Base-by-base conservation (phyloP, 2,329 filamentous ascomycete species). In the Penicillium sp. region DNA sequence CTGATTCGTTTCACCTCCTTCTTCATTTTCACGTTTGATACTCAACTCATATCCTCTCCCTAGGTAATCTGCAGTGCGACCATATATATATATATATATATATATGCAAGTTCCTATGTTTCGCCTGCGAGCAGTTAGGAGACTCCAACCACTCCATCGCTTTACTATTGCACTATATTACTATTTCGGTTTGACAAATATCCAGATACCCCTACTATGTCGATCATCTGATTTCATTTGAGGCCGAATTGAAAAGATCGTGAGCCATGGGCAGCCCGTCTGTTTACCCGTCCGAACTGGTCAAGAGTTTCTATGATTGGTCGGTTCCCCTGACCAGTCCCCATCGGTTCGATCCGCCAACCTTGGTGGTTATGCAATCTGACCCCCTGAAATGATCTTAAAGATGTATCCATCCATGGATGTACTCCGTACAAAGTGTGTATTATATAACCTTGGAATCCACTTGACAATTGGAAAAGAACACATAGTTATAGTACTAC, bases 81-180 rank as follows among this genome's bases (percentile, higher is more conserved):
- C 27, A 56, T 37, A 48, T 48, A 35, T 48, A 17, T n/a, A 23
- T 54, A n/a, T n/a, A n/a, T n/a, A 56, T 37, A 48, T 48, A 35
- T 48, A 17, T n/a, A 23, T 54, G 51, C 33, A 45, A 38, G 21
- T 9, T 45, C 19, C 27, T 38, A 27, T 25, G 52, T 55, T 48
- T 54, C 35, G 38, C 31, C 41, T 56, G 53, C 53, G 31, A 31
- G 54, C 54, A 37, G 54, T 15, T 19, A 56, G 54, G 54, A 43
- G 54, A 27, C n/a, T 47, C 13, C 41, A 54, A 47, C 25, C 35
- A 19, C 42, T 21, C 17, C 21, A 43, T 13, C 21, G 17, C 13
- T 8, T 21, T 6, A 19, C 10, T 35, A 35, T n/a, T 37, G n/a
- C 6, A 23, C 27, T 15, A 33, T 13, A 6, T 31, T 2, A 13